These are phyloP conservation scores for Acrocalymma vagum DNA, from an alignment of 2,329 filamentous ascomycete species.

Conservation along the genomic window DNA sequence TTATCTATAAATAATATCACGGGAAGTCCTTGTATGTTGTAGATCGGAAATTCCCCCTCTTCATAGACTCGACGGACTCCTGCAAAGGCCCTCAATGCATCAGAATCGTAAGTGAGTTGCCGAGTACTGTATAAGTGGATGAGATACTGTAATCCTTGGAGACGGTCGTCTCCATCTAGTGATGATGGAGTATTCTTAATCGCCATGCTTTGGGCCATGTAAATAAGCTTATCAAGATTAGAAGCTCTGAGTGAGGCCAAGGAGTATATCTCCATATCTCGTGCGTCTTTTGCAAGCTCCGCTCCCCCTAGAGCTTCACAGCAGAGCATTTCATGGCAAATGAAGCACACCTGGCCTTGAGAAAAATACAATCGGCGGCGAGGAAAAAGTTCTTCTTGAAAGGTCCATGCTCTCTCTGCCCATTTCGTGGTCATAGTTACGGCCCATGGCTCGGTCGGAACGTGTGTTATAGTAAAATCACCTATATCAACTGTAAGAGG, in stretches of 20 bases:
- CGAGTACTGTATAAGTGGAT: background rate
- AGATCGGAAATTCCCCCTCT: too few species aligned
- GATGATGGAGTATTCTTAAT: background rate
- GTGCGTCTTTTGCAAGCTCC: background rate
- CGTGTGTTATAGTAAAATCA: background rate
- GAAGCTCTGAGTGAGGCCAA: too few species aligned
- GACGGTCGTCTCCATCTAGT: background rate
- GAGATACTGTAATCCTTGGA: background rate
- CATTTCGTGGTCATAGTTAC: conserved; percentile 1
- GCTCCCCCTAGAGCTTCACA: background rate
- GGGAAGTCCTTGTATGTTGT: too few species aligned
- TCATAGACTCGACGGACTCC: too few species aligned
- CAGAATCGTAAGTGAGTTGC: background rate
- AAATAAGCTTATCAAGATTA: too few species aligned
- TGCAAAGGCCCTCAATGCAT: conserved; percentile 2
- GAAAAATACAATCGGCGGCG: conserved; percentile 7
- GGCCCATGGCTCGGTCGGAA: background rate
- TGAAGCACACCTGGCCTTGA: conserved; percentile 8
- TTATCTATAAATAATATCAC: too few species aligned
- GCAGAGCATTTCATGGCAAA: conserved; percentile 3
- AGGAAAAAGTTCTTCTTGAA: conserved; percentile 7
- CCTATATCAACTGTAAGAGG: too few species aligned
- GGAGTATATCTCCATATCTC: too few species aligned
- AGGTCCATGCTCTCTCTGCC: conserved; percentile 10
- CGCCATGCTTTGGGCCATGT: too few species aligned